Evolutionary conservation across 495 filamentous ascomycete species (phyloP), one percentile per base, ranked within the genome.

Genomic region (Tuber brumale): DNA sequence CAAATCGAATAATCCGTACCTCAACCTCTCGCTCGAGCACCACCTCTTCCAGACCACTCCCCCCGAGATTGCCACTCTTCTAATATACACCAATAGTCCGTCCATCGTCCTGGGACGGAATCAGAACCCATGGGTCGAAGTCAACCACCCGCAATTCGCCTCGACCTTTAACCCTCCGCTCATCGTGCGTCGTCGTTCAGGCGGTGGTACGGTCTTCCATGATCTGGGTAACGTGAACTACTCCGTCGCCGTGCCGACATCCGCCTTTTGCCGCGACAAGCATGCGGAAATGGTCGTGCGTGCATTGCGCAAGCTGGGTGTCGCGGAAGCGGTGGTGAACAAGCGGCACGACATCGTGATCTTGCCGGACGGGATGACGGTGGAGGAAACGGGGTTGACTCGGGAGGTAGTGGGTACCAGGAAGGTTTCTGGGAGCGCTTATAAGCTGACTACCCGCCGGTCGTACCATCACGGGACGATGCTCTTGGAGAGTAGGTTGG

Each of bases 1-100:
- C 42, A 86, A 86, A 75, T 91, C 87, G 74, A 84, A 84, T 35
- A 88, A 94, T 82, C 94, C 96, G n/a, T 93, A 91, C 84, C 84
- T 96, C 75, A 99, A 99, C 85, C 92, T 99, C 72, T 92, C 93
- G n/a, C 92, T 97, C 82, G 95, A 99, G 85, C 92, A 97, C 83
- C 91, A 92, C 84, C 90, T 99, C 8, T 89, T 98, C 1, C 88
- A 91, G 74, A 88, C 91, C 57, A 88, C 92, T 0, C 88, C 90
- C 0, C 85, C 88, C 8, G 87, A 91, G 77, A 94, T 93, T 0
- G 89, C 87, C 66, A 83, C 97, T 45, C 88, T 97, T 0, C 94
- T 97, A 76, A 87, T 98, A 27, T 99, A 98, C 85, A 86, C 89
- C 76, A 98, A 99, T 84, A 85, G 87, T 19, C 94, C 95, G 12